Evolutionary conservation across 768 basidiomycete genomes (phyloP), one percentile per base, ranked within the genome.

Genomic region (Lentinula edodes): DNA sequence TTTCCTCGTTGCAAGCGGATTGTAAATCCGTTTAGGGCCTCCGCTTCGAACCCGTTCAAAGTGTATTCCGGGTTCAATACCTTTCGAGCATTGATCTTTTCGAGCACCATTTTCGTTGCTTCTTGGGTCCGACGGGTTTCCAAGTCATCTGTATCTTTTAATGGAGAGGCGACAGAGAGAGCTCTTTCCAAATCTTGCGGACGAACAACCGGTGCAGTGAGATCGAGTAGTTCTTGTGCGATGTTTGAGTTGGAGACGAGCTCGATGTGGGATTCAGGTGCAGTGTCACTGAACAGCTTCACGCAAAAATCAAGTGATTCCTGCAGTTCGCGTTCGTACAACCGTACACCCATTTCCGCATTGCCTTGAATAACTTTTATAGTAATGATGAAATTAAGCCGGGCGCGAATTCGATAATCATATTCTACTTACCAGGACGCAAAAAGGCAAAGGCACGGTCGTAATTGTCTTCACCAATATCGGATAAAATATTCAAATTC

Each of bases 281-380:
- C 78, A 1, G 85, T 87, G 7, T 89, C 88, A 61, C 79, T 82
- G 75, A 89, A 90, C 12, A 90, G 78, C 64, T 86, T 83, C 52
- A 85, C 81, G 68, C 89, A 91, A 69, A 92, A 92, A 70, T 91
- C 87, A n/a, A 92, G 78, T 10, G 90, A 88, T 60, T 79, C 85
- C 65, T 90, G 87, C 1, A 92, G 78, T 71, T 92, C 90, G 53
- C 74, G 77, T 71, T 89, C 90, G 5, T 87, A 89, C 41, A 91
- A 78, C 20, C 80, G 83, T 34, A 76, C 74, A 13, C 90, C 90
- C 81, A 91, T 85, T 63, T 92, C 90, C 0, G 85, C 86, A 45
- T 85, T 86, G 5, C 90, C 90, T 72, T 91, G 90, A 42, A 91
- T 91, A 32, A 92, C 90, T 91, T 62, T 1, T 39, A 34, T 23